These are phyloP conservation scores for Erigeron philadelphicus DNA, from an alignment of 140 eudicot species.

Conservation along the genomic window DNA sequence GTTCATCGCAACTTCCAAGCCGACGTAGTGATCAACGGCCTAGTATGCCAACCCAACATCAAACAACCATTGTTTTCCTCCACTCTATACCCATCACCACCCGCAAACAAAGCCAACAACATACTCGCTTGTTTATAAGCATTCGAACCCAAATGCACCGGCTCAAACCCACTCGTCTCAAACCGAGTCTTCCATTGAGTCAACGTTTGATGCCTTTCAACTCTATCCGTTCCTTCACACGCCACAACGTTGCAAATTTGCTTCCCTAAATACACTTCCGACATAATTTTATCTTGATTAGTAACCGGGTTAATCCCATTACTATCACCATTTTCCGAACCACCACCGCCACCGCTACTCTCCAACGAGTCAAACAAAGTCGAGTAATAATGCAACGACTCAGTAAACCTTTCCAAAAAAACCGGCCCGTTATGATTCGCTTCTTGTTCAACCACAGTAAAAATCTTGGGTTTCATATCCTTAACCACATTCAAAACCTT, in stretches of 20 bases:
- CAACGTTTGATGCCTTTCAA: conserved; percentile 38
- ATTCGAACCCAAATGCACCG: conserved; percentile 47
- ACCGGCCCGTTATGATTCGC: conserved; percentile 42
- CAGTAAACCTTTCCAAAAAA: conserved; percentile 63
- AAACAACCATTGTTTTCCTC: conserved; percentile 42
- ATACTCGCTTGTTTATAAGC: conserved; percentile 46
- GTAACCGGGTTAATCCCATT: conserved; percentile 16
- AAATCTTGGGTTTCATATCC: conserved; percentile 38
- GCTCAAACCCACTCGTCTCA: conserved; percentile 32
- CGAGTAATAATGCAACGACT: conserved; percentile 50
- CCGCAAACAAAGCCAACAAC: conserved; percentile 41
- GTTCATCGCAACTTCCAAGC: conserved; percentile 35
- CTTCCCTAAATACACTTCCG: conserved; percentile 43
- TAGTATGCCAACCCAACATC: conserved; percentile 49
- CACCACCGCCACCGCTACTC: conserved; percentile 26
- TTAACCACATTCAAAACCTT: conserved; percentile 42
- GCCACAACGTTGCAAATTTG: conserved; percentile 53
- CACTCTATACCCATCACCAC: conserved; percentile 46
- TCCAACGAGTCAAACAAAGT: conserved; percentile 44
- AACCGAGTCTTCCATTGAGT: conserved; percentile 51
- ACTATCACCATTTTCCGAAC: conserved; percentile 13
- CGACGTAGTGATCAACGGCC: conserved; percentile 47
- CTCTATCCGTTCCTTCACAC: conserved; percentile 42
- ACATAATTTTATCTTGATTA: conserved; percentile 39
- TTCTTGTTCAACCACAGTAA: conserved; percentile 48